Evolutionary conservation across 306 rosid genomes (phyloP).

Genomic region (Cucumis melo): DNA sequence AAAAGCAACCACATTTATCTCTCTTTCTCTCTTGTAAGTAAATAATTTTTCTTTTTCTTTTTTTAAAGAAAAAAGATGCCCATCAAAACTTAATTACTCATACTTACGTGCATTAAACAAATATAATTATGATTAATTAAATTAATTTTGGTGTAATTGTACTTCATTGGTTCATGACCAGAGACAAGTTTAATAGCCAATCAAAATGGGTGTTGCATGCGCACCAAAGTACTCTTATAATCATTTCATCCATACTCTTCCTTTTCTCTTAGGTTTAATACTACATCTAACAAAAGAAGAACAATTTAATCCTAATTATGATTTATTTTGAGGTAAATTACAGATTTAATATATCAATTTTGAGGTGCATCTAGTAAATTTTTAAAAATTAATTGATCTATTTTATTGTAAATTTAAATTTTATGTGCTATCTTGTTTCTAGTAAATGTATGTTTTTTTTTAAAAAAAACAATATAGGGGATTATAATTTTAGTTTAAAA

Average conservation of each 20-base stretch:
- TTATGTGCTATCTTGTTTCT: no score
- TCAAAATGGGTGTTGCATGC: neutral
- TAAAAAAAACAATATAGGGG: no score
- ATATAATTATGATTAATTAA: neutral
- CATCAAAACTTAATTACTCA: neutral
- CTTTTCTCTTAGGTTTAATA: neutral
- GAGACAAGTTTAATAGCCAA: neutral
- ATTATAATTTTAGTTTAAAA: no score
- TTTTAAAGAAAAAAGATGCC: neutral
- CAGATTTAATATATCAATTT: no score
- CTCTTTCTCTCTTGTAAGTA: neutral
- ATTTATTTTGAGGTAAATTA: no score
- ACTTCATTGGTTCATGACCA: neutral
- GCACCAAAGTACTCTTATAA: neutral
- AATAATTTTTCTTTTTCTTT: no score
- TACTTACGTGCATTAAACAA: neutral
- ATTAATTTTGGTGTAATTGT: neutral
- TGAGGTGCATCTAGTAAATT: no score
- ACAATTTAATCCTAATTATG: no score
- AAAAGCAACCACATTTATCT: constrained; percentile 13
- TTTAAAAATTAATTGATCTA: no score
- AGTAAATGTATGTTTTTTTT: no score
- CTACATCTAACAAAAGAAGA: neutral
- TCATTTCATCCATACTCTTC: neutral
- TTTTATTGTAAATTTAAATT: no score